phyloP scores from a whole-genome alignment of 441 rosid species.

The Erodium moschatum region DNA sequence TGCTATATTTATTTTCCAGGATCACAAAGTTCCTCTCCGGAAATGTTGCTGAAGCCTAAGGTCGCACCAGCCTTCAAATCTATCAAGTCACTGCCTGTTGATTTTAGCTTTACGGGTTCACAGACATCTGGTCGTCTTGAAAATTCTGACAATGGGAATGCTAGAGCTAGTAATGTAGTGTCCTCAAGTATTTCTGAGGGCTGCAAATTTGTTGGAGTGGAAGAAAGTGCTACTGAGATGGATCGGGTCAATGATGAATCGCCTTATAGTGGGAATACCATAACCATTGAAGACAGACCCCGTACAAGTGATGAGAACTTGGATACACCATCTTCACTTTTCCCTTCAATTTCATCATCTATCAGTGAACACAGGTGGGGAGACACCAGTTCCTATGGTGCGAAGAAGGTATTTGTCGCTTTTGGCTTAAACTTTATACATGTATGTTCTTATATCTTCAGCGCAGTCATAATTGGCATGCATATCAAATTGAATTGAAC shows the following conservation, averaged over 20 bases:
- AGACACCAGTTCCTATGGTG: slow-evolving; percentile 57
- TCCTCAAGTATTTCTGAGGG: slow-evolving; percentile 34
- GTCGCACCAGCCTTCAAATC: slow-evolving; percentile 47
- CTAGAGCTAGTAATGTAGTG: slow-evolving; percentile 20
- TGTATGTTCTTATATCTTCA: neutral
- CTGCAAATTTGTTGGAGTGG: slow-evolving; percentile 25
- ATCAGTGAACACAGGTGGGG: slow-evolving; percentile 61
- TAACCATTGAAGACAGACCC: slow-evolving; percentile 41
- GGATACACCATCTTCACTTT: slow-evolving; percentile 36
- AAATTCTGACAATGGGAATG: slow-evolving; percentile 24
- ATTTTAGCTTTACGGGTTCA: slow-evolving; percentile 47
- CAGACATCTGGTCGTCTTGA: slow-evolving; percentile 34
- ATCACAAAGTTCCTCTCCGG: slow-evolving; percentile 12
- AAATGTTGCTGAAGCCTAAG: slow-evolving; percentile 40
- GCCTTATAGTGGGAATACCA: slow-evolving; percentile 47
- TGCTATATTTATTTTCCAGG: slow-evolving; percentile 34
- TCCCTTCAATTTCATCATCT: slow-evolving; percentile 41
- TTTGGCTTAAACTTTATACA: neutral
- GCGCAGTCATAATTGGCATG: neutral
- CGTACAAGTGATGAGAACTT: slow-evolving; percentile 38
- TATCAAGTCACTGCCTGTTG: slow-evolving; percentile 64
- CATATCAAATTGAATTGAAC: neutral
- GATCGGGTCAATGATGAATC: slow-evolving; percentile 54
- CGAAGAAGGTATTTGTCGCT: slow-evolving; percentile 54
- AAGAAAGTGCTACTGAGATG: slow-evolving; percentile 26